Evolutionary conservation across 371 early-diverging fungal species (phyloP).

Genomic region (Zancudomyces culisetae): DNA sequence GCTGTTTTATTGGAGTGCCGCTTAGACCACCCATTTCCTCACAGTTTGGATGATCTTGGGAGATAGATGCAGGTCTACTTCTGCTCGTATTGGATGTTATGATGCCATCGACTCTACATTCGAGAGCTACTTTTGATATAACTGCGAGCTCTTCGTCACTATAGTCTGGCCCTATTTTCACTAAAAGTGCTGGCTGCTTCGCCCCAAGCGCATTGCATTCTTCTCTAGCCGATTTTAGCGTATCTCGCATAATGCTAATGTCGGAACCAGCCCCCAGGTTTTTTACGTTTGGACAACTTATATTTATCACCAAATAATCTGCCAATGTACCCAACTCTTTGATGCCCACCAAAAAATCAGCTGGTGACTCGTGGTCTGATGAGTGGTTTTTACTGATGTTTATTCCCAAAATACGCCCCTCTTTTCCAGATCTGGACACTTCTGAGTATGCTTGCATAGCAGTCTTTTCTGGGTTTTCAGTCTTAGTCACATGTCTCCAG

Average conservation of each 20-base stretch:
- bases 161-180: slow-evolving; percentile 74
- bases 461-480: slow-evolving; percentile 16
- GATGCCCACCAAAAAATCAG: slow-evolving; percentile 57
- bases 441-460: slow-evolving; percentile 8
- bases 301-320: slow-evolving; percentile 68
- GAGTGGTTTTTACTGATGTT: slow-evolving; percentile 73
- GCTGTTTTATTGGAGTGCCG: slow-evolving; percentile 44
- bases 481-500: slow-evolving; percentile 32
- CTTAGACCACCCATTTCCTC: slow-evolving; percentile 58
- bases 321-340: slow-evolving; percentile 41
- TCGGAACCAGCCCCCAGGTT: slow-evolving; percentile 47
- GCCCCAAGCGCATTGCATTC: slow-evolving; percentile 29
- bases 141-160: slow-evolving; percentile 40
- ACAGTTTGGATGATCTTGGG: slow-evolving; percentile 13
- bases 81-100: slow-evolving; percentile 70
- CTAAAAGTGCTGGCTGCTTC: slow-evolving; percentile 42
- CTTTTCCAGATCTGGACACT: slow-evolving; percentile 13
- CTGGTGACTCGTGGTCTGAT: slow-evolving; percentile 31
- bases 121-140: slow-evolving; percentile 41
- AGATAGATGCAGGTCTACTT: slow-evolving; percentile 29
- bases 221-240: slow-evolving; percentile 36
- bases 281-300: slow-evolving; percentile 65
- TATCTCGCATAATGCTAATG: slow-evolving; percentile 35
- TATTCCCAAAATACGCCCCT: slow-evolving; percentile 42
- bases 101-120: slow-evolving; percentile 52